A percentile compares a stretch with the other conserved stretches of the same genome.
Evolutionary conservation across 2,329 filamentous ascomycete genomes (phyloP).

Genomic region (Colletotrichum tofieldiae): DNA sequence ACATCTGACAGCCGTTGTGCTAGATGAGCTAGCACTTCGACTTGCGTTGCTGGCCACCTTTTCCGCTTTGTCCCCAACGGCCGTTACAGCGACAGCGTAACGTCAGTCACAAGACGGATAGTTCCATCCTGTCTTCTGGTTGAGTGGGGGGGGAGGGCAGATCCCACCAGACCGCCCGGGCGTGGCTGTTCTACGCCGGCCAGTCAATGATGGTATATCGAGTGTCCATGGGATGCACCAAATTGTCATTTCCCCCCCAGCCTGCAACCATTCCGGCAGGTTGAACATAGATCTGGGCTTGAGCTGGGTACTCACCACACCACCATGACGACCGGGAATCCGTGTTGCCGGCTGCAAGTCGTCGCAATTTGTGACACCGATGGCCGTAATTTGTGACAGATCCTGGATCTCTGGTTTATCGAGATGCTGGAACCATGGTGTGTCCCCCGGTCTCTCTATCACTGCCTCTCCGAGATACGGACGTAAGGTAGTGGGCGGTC

Average conservation of each 20-base stretch:
- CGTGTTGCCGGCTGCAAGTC: neutral
- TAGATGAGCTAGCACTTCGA: neutral
- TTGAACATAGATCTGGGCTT: neutral
- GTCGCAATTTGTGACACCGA: constrained; percentile 19
- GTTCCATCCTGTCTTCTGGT: neutral
- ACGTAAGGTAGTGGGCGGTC: constrained; percentile 7
- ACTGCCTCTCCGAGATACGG: constrained; percentile 6
- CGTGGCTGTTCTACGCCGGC: neutral
- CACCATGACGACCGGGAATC: constrained; percentile 1
- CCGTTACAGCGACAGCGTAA: neutral
- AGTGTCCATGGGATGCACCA: neutral
- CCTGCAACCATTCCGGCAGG: neutral
- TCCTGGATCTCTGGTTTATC: constrained; percentile 30
- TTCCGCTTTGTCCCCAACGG: neutral
- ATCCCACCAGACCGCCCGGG: neutral
- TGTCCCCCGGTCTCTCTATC: neutral
- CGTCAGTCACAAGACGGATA: neutral
- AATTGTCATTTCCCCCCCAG: too few relatives aligned
- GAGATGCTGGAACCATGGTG: constrained; percentile 7
- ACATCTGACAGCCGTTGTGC: constrained; percentile 15
- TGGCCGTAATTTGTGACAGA: constrained; percentile 31
- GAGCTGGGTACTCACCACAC: neutral
- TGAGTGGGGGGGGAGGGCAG: neutral
- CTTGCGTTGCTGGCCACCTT: neutral
- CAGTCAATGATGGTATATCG: neutral